Base-by-base conservation (phyloP, 148 eudicot species). In the Dysphania ambrosioides region DNA sequence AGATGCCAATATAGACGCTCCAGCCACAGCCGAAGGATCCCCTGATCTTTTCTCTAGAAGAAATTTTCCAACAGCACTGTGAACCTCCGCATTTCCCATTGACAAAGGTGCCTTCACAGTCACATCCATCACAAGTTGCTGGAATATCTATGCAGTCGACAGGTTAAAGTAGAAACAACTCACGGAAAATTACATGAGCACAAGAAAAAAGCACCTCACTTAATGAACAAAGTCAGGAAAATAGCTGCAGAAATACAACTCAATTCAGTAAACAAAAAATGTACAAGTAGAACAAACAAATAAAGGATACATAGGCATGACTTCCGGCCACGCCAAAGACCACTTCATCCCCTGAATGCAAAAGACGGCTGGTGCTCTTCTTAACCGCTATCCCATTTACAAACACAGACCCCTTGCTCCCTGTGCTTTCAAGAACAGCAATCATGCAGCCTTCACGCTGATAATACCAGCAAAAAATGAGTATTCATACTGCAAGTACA, bases 291-390 rank as follows among this genome's bases (percentile, higher is more conserved):
- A 56, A 41, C 6, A 49, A 73, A 15, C 49, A 59, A 32, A 60
- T 6, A 40, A 80, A 85, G 93, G 90, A 90, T 93, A 93, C 98
- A 89, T 93, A 93, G 59, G 94, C 89, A 81, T 90, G 88, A 79
- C 77, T 88, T 70, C 91, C 96, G 32, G 73, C 69, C 71, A 78
- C 53, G 21, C 94, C 90, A 58, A 93, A 91, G 49, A 87, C 81
- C 79, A 93, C 75, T 61, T 93, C 97, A 82, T 93, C 98, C 70
- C 98, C 98, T 9, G 98, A 93, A 80, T 82, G 85, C 82, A 93
- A 80, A 77, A 69, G 81, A 70, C 88, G 82, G 73, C 68, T 83
- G 35, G 81, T 75, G 55, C 82, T 87, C 86, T 80, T 93, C 92
- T 83, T 86, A 34, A 89, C 81, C 13, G 27, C 42, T 79, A 85